Evolutionary conservation across 1,284 basidiomycete genomes (phyloP), one percentile per base, ranked within the genome.

Genomic region (Heterobasidion occidentale): DNA sequence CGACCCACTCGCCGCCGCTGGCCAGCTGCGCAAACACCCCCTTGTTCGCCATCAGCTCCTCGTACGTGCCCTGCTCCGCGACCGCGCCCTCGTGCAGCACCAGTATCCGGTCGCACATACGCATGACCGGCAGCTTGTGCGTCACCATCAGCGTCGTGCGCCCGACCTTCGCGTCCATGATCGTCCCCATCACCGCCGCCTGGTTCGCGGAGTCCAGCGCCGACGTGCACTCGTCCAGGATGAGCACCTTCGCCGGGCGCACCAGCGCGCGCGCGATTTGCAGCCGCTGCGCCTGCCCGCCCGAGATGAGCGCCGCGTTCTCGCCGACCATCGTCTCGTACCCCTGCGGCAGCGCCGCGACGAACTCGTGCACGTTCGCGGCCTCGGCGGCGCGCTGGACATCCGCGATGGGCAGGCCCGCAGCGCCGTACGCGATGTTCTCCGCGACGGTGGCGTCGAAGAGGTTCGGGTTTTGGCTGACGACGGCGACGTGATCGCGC

Each of bases 181-280:
- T 83, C 12, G 92, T 88, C 58, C 93, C 85, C 66, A 96, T 76
- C 42, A 98, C 86, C 20, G 81, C 82, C 3, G 78, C 76, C 71
- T 94, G 88, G 69, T 93, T 96, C 61, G 84, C 83, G 1, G 81
- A 73, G 68, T 98, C 96, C 56, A 98, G 76, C 7, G 95, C 92
- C 46, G 84, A 88, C 7, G 96, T 99, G 67, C 92, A 96, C 70
- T 98, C 96, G 71, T 98, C 96, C 51, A 98, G 76, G 51, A 98
- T 86, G 36, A 98, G 76, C n/a, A 97, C 80, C 38, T 76, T 79
- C 0, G 88, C 77, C 0, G 80, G 77, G 11, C 84, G 75, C 8
- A 88, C 85, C 14, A 98, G 78, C 0, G 94, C 94, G 2, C 96
- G 81, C 0, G 96, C 96, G 61, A 98, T 94, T 65, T 91, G 89